Evolutionary conservation across 1,284 basidiomycete genomes (phyloP), one percentile per base, ranked within the genome.

Genomic region (Tremellales sp.): DNA sequence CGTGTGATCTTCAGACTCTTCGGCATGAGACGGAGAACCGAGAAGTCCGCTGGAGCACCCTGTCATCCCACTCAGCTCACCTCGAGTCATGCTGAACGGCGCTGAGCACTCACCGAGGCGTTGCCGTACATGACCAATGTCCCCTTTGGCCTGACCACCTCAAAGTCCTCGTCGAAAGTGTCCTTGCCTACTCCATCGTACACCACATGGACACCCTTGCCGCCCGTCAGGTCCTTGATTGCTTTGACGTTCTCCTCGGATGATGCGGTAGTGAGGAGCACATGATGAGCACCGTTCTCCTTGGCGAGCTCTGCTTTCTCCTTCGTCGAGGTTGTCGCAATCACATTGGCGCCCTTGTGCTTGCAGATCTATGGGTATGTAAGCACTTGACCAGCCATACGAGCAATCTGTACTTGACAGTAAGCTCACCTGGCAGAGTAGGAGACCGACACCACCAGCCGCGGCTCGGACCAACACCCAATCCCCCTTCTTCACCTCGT

Each of bases 181-280:
- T 89, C 87, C 74, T 86, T 91, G 8, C 94, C 94, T 22, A 98
- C 90, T 39, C 93, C 92, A 70, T 98, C 93, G 65, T 86, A 96
- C 31, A 93, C 66, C 24, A 53, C 92, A 60, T 92, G 80, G 7
- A 91, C 87, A 21, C 93, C 93, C 61, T 85, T 80, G 2, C 87
- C 88, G 45, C 82, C 81, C 0, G 91, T 93, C 48, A 94, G 76
- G 61, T 86, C 83, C 47, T 87, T 64, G n/a, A 89, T 85, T 52
- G 84, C 79, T 51, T 68, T 61, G 26, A 76, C 67, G 53, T 74
- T 70, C 56, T 88, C 84, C 41, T 79, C 75, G 7, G 62, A 60
- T 31, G 60, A 46, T 33, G 70, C 61, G 39, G 81, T 81, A 69
- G 94, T 91, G 45, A 91, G 69, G 53, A 97, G 85, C 39, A 96